These are phyloP conservation scores for Prototheca wickerhamii DNA, from an alignment of 163 green algal genomes.

Conservation along the genomic window DNA sequence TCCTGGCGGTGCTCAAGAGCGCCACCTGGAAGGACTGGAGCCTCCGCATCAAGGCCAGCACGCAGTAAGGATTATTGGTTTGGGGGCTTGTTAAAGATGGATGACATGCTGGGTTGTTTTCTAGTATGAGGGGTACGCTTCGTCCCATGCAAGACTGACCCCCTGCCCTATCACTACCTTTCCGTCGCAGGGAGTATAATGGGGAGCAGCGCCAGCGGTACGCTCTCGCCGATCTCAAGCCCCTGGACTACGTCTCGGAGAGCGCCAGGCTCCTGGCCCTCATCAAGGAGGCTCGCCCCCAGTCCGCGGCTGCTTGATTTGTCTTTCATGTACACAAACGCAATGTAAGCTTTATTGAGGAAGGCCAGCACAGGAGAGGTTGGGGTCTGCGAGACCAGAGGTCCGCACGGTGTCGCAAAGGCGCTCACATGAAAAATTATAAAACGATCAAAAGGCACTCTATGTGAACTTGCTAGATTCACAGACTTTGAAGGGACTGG, in stretches of 20 bases:
- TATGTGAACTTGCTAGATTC: too few species aligned
- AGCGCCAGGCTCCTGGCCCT: constrained; percentile 16
- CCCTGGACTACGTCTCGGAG: constrained; percentile 32
- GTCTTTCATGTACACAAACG: too few species aligned
- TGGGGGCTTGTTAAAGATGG: not conserved
- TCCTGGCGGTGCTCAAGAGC: constrained; percentile 20
- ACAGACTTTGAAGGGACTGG: too few species aligned
- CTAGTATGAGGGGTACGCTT: not conserved
- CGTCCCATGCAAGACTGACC: not conserved
- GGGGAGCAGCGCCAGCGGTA: constrained; percentile 31
- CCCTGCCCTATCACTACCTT: not conserved
- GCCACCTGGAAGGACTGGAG: constrained; percentile 47
- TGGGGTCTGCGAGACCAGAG: too few species aligned
- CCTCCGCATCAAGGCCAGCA: constrained; percentile 34
- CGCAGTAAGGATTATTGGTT: constrained; percentile 11
- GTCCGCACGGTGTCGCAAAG: too few species aligned
- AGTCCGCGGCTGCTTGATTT: too few species aligned
- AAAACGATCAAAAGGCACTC: too few species aligned
- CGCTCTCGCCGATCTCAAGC: constrained; percentile 14
- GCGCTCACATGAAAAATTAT: too few species aligned
- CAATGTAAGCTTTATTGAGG: too few species aligned
- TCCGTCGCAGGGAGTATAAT: constrained; percentile 34
- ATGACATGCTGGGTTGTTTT: not conserved
- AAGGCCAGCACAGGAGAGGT: too few species aligned
- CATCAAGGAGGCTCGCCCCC: too few species aligned